phyloP scores from a whole-genome alignment of 495 filamentous ascomycete species.

The Tricharina praecox region DNA sequence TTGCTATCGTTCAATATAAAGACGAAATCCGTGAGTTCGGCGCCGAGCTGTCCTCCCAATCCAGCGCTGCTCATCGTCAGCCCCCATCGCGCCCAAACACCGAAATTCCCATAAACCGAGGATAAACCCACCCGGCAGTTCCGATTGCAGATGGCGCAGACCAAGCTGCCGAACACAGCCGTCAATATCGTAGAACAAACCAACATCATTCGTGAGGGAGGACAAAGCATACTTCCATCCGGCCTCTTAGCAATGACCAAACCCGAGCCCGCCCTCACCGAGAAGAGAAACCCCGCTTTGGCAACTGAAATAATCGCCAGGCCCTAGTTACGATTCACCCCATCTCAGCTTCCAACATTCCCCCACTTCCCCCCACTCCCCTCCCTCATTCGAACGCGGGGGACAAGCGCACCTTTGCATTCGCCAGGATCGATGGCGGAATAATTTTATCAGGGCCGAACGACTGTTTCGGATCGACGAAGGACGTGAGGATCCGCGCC shows the following conservation, averaged over 20 bases:
- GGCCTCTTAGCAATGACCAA: constrained; percentile 83
- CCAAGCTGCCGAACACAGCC: constrained; percentile 39
- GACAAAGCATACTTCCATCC: constrained; percentile 40
- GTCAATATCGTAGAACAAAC: not conserved
- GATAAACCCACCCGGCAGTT: constrained; percentile 46
- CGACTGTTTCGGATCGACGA: constrained; percentile 82
- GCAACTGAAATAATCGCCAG: constrained; percentile 87
- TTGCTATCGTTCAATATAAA: constrained; percentile 84
- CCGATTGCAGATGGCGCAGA: constrained; percentile 85
- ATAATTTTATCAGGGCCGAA: constrained; percentile 97
- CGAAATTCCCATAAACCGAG: not conserved
- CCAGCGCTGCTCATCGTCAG: constrained; percentile 51
- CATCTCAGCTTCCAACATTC: too few species aligned
- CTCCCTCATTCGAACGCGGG: too few species aligned
- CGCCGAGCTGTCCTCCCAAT: constrained; percentile 91
- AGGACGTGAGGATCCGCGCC: constrained; percentile 83
- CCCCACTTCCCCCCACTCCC: not conserved
- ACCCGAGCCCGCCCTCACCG: constrained; percentile 80
- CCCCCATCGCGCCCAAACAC: too few species aligned
- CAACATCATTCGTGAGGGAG: too few species aligned
- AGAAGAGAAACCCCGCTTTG: constrained; percentile 91
- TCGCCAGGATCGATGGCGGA: constrained; percentile 72
- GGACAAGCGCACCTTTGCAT: constrained; percentile 51
- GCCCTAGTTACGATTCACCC: too few species aligned
- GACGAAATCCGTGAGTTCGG: constrained; percentile 95